These are phyloP conservation scores for Achlya hypogyna DNA, from an alignment of 352 stramenopile genomes.

Conservation along the genomic window DNA sequence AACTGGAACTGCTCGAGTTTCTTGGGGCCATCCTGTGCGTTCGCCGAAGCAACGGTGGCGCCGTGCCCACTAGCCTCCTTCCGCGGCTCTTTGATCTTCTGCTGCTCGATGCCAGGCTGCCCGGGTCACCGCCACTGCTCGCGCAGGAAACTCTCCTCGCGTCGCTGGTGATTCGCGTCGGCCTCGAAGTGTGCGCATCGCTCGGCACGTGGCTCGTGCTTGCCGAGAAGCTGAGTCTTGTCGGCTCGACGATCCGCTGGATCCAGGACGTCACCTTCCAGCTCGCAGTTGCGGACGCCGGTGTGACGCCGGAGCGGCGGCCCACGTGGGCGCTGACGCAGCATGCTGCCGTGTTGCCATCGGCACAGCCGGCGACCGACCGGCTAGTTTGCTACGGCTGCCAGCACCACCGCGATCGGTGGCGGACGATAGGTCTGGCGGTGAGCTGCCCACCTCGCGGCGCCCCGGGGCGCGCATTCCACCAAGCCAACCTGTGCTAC, in stretches of 20 bases:
- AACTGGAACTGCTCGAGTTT: slow-evolving; percentile 1
- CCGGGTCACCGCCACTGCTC: neutral
- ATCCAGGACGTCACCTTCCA: slow-evolving; percentile 11
- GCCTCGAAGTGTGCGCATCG: slow-evolving; percentile 12
- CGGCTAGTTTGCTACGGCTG: neutral
- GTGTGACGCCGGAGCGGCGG: neutral
- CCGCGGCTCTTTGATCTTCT: slow-evolving; percentile 13
- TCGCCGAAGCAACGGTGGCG: neutral
- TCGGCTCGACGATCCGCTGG: slow-evolving; percentile 3
- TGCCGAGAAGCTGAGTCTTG: slow-evolving; percentile 12
- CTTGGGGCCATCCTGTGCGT: slow-evolving; percentile 8
- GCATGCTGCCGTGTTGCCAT: neutral
- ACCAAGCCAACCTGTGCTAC: slow-evolving; percentile 7
- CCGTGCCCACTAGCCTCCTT: neutral
- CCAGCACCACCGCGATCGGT: neutral
- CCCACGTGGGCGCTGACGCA: neutral
- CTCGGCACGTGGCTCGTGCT: neutral
- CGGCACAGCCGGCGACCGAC: neutral
- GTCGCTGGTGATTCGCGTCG: slow-evolving; percentile 4
- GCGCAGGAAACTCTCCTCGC: slow-evolving; percentile 1
- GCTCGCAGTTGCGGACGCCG: neutral
- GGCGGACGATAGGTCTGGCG: neutral
- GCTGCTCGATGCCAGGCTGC: neutral
- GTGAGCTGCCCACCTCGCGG: neutral
- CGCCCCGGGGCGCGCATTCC: neutral